These are phyloP conservation scores for Yamadazyma friedrichii DNA, from an alignment of 1,139 yeast genomes.

Conservation along the genomic window DNA sequence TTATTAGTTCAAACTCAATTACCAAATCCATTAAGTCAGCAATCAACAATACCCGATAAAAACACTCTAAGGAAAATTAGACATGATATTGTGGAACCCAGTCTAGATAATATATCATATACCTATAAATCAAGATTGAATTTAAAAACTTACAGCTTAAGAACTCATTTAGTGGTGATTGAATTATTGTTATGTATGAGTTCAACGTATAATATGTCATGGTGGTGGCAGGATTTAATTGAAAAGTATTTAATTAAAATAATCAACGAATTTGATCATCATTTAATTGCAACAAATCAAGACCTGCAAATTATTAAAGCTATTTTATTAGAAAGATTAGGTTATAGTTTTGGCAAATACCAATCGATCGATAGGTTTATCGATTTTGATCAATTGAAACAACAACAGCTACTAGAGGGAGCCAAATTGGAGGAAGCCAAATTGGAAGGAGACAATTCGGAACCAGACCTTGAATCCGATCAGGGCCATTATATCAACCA, in stretches of 20 bases:
- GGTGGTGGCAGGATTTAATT: slow-evolving; percentile 51
- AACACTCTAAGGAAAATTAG: slow-evolving; percentile 60
- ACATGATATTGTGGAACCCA: slow-evolving; percentile 62
- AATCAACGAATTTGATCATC: slow-evolving; percentile 39
- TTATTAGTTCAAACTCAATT: slow-evolving; percentile 61
- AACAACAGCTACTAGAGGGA: slow-evolving; percentile 7
- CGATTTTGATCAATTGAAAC: slow-evolving; percentile 12
- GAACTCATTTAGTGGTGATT: slow-evolving; percentile 41
- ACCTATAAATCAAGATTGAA: slow-evolving; percentile 59
- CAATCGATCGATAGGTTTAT: slow-evolving; percentile 6
- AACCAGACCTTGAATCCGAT: slow-evolving; percentile 2
- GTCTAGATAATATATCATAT: slow-evolving; percentile 58
- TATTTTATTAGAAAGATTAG: slow-evolving; percentile 40
- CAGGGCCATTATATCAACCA: slow-evolving; percentile 12
- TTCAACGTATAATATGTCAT: slow-evolving; percentile 34
- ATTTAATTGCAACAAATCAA: slow-evolving; percentile 28
- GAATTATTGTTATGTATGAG: slow-evolving; percentile 56
- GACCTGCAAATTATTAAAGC: slow-evolving; percentile 44
- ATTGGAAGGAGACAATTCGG: slow-evolving; percentile 1
- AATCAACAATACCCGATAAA: slow-evolving; percentile 29
- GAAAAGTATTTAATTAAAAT: slow-evolving; percentile 44
- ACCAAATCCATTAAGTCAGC: slow-evolving; percentile 6
- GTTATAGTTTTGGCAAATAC: slow-evolving; percentile 33
- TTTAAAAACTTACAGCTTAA: slow-evolving; percentile 59
- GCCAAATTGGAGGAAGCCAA: slow-evolving; percentile 6